phyloP scores from a whole-genome alignment of 2,329 filamentous ascomycete species.

The Talaromyces verruculosus region DNA sequence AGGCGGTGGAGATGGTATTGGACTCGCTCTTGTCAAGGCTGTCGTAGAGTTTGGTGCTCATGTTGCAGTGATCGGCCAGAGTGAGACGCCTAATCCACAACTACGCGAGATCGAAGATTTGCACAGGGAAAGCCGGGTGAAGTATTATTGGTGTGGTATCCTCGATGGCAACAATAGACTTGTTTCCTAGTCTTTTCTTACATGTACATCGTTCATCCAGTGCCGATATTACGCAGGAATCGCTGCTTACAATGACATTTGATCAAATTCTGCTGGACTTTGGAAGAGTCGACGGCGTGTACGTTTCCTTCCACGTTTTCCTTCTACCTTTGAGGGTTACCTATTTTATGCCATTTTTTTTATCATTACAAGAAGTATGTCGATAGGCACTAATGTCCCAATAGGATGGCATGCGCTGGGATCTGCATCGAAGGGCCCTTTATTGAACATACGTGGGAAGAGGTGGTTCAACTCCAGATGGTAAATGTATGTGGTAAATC shows the following conservation, averaged over 20 bases:
- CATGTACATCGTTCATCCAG: not conserved
- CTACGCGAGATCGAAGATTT: not conserved
- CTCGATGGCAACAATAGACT: not conserved
- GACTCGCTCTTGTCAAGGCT: not conserved
- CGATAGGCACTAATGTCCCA: not conserved
- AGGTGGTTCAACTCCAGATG: not conserved
- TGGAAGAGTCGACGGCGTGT: not conserved
- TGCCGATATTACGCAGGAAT: not conserved
- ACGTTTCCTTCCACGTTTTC: not conserved
- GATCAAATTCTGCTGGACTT: not conserved
- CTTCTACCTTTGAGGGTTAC: not conserved
- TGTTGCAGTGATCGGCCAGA: not conserved
- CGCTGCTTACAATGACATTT: not conserved
- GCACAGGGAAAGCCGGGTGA: not conserved
- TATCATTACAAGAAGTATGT: not conserved
- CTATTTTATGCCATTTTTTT: not conserved
- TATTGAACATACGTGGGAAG: constrained; percentile 23
- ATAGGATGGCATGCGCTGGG: constrained; percentile 27
- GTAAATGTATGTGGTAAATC: constrained; percentile 2
- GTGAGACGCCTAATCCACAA: not conserved
- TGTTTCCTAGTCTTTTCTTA: not conserved
- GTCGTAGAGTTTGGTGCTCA: not conserved
- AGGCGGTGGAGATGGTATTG: not conserved
- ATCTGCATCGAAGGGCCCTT: constrained; percentile 35
- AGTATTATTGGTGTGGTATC: not conserved